A percentile compares a stretch with the other conserved stretches of the same genome.
Evolutionary conservation across 2,329 filamentous ascomycete genomes (phyloP).

Genomic region (Colletotrichum musae): DNA sequence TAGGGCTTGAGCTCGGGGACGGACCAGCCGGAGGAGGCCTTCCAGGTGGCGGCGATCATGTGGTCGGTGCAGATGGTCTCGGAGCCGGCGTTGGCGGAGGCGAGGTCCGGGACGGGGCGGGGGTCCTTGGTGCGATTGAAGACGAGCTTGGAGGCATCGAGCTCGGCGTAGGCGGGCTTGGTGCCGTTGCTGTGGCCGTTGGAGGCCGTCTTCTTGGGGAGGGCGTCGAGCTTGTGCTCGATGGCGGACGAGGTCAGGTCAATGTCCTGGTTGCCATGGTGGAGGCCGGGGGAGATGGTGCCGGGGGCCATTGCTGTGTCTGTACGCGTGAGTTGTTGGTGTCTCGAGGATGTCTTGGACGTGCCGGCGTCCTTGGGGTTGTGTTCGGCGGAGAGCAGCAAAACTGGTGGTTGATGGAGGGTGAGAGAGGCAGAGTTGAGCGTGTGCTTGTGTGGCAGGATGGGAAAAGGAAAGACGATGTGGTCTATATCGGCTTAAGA

Average conservation of each 20-base stretch:
- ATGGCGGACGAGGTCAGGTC: constrained; percentile 68
- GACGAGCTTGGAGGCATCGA: constrained; percentile 77
- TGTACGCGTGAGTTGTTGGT: not conserved
- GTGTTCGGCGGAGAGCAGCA: too few relatives aligned
- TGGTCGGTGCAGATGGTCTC: constrained; percentile 83
- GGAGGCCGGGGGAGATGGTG: constrained; percentile 44
- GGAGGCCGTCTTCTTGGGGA: constrained; percentile 43
- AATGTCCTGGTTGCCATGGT: constrained; percentile 65
- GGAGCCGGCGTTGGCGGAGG: constrained; percentile 59
- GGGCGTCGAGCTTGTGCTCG: constrained; percentile 62
- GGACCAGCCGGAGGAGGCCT: constrained; percentile 75
- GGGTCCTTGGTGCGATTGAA: constrained; percentile 67
- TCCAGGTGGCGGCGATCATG: constrained; percentile 86
- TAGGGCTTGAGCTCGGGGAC: constrained; percentile 82
- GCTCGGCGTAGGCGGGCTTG: constrained; percentile 67
- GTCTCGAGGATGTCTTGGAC: constrained; percentile 14
- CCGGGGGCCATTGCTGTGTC: constrained; percentile 47
- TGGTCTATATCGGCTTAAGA: constrained; percentile 31
- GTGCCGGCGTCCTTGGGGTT: constrained; percentile 7
- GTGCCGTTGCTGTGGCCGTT: constrained; percentile 50
- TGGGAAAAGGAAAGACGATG: not conserved
- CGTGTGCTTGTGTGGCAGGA: not conserved
- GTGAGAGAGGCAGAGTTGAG: not conserved
- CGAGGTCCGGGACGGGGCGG: constrained; percentile 67
- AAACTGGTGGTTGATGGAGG: not conserved